Percentiles rank a stretch among this genome's conserved stretches.
These are phyloP conservation scores for Fusarium poae DNA, from an alignment of 2,329 filamentous ascomycete species.

Conservation along the genomic window DNA sequence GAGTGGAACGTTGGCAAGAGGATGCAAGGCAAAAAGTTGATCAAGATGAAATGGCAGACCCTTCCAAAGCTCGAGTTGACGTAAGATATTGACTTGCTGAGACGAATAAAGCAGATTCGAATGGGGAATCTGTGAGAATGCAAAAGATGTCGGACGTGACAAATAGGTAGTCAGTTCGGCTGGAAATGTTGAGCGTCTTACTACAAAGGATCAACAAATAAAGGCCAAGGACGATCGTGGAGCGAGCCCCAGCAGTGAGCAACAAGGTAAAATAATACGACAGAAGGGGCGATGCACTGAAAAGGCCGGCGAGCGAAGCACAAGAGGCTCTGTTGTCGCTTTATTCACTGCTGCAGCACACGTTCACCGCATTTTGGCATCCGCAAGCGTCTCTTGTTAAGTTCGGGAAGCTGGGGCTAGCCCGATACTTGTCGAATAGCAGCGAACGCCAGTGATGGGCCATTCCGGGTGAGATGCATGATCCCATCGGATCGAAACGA, in stretches of 20 bases:
- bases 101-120: conserved; percentile 18
- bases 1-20: conserved; percentile 44
- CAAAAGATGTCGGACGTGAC: conserved; percentile 33
- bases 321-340: conserved; percentile 37
- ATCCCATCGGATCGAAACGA: conserved; percentile 37
- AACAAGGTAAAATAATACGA: conserved; percentile 26
- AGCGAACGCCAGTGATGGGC: conserved; percentile 31
- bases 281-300: conserved; percentile 19
- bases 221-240: conserved; percentile 30
- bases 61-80: conserved; percentile 13
- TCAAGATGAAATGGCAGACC: conserved; percentile 28
- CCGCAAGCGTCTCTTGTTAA: conserved; percentile 41
- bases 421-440: conserved; percentile 39
- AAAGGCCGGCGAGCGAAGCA: conserved; percentile 24
- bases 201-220: conserved; percentile 45
- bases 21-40: conserved; percentile 38
- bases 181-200: conserved; percentile 34
- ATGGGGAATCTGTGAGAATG: conserved; percentile 41
- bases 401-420: conserved; percentile 41
- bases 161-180: conserved; percentile 41
- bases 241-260: conserved; percentile 27
- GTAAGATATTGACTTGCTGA: conserved; percentile 11
- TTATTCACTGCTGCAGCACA: conserved; percentile 30
- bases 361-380: conserved; percentile 52
- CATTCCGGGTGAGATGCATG: conserved; percentile 47